phyloP scores from a whole-genome alignment of 768 basidiomycete species.

The Xanthoconium stramineum region DNA sequence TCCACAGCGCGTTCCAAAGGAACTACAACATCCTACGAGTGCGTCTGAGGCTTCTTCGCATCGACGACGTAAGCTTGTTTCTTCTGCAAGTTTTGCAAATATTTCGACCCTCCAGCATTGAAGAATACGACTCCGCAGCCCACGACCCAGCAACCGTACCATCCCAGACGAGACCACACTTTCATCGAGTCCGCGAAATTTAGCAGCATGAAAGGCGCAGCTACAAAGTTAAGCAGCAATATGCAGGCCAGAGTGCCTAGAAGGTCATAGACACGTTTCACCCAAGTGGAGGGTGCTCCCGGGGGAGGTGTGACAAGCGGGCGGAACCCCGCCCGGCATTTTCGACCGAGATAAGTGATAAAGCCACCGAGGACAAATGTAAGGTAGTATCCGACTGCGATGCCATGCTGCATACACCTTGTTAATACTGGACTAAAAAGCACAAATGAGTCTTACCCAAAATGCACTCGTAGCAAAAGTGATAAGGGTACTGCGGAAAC shows the following conservation, averaged over 20 bases:
- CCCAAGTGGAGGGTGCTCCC: slow-evolving; percentile 39
- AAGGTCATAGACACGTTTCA: slow-evolving; percentile 64
- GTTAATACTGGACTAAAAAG: slow-evolving; percentile 3
- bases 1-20: slow-evolving; percentile 27
- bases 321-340: slow-evolving; percentile 73
- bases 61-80: slow-evolving; percentile 12
- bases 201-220: slow-evolving; percentile 84
- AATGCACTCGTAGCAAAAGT: slow-evolving; percentile 96
- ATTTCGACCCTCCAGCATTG: slow-evolving; percentile 63
- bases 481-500: slow-evolving; percentile 83
- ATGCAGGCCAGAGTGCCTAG: slow-evolving; percentile 60
- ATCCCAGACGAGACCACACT: slow-evolving; percentile 69
- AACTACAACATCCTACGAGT: slow-evolving; percentile 16
- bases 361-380: slow-evolving; percentile 89
- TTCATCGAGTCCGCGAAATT: slow-evolving; percentile 55
- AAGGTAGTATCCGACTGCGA: slow-evolving; percentile 87
- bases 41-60: slow-evolving; percentile 9
- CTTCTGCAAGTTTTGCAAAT: slow-evolving; percentile 50
- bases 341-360: slow-evolving; percentile 74
- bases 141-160: slow-evolving; percentile 78
- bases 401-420: slow-evolving; percentile 66
- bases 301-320: slow-evolving; percentile 69
- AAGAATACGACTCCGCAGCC: slow-evolving; percentile 67
- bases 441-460: slow-evolving; percentile 61
- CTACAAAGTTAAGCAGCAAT: slow-evolving; percentile 75